These are phyloP conservation scores for Neonectria faginata DNA, from an alignment of 2,329 filamentous ascomycete species.

Conservation along the genomic window DNA sequence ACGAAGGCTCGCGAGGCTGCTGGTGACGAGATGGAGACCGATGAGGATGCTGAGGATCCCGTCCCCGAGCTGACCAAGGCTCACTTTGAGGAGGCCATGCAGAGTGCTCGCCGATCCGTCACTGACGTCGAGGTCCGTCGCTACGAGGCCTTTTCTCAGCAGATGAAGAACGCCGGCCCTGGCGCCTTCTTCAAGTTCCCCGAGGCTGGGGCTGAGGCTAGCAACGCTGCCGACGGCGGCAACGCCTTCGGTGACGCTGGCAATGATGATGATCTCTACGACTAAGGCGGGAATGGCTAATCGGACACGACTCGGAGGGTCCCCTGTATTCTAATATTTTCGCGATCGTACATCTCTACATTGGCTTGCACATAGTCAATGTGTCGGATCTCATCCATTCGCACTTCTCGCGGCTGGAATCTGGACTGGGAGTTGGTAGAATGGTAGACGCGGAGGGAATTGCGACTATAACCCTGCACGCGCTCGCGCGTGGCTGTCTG, in stretches of 20 bases:
- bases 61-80: slow-evolving; percentile 95
- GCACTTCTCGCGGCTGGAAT: slow-evolving; percentile 42
- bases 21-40: slow-evolving; percentile 78
- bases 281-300: slow-evolving; percentile 66
- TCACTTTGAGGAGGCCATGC: slow-evolving; percentile 99
- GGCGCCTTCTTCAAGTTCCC: slow-evolving; percentile 99
- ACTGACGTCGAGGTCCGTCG: slow-evolving; percentile 97
- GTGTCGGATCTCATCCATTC: slow-evolving; percentile 41
- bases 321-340: slow-evolving; percentile 63
- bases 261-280: slow-evolving; percentile 97
- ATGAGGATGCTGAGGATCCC: slow-evolving; percentile 86
- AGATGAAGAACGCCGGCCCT: slow-evolving; percentile 97
- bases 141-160: slow-evolving; percentile 98
- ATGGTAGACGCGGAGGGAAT: slow-evolving; percentile 44
- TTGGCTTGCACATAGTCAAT: slow-evolving; percentile 37
- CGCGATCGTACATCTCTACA: slow-evolving; percentile 52
- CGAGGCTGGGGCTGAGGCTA: slow-evolving; percentile 74
- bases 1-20: slow-evolving; percentile 88
- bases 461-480: slow-evolving; percentile 31
- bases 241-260: slow-evolving; percentile 84
- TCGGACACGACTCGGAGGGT: slow-evolving; percentile 39
- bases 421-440: slow-evolving; percentile 53
- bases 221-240: slow-evolving; percentile 67
- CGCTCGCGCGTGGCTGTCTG: slow-evolving; percentile 9
- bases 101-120: slow-evolving; percentile 91